Conservation (phyloP, 805 yeast genomes). For the Candida sphagnicola region DNA sequence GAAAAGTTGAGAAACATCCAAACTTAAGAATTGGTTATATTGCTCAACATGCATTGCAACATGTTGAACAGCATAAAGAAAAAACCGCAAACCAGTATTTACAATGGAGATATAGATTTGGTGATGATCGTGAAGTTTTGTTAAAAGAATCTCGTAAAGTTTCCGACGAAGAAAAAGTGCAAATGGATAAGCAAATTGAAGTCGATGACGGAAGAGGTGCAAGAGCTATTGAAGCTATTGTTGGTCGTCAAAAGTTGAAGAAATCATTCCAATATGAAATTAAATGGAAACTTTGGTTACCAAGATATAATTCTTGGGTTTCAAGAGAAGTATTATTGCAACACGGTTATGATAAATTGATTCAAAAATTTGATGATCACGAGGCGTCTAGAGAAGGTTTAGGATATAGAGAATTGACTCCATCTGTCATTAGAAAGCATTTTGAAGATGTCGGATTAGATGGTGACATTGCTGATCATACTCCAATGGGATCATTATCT, state of each 20-base stretch:
- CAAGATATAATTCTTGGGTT: constrained; percentile 92
- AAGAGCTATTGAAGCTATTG: constrained; percentile 87
- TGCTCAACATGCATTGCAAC: constrained; percentile 98
- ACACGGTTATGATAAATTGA: constrained; percentile 45
- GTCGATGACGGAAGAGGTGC: constrained; percentile 85
- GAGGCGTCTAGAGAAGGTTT: constrained; percentile 48
- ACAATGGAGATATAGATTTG: constrained; percentile 97
- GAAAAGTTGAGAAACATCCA: constrained; percentile 96
- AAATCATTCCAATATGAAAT: constrained; percentile 95
- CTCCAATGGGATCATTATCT: constrained; percentile 92
- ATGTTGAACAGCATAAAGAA: constrained; percentile 95
- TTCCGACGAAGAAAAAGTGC: constrained; percentile 66
- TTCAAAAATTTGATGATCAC: constrained; percentile 44
- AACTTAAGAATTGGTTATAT: constrained; percentile 96
- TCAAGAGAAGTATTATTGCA: constrained; percentile 77
- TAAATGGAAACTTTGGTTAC: constrained; percentile 84
- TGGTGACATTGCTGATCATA: constrained; percentile 97
- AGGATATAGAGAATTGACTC: constrained; percentile 56
- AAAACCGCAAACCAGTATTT: constrained; percentile 96
- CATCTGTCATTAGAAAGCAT: constrained; percentile 91
- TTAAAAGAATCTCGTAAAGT: constrained; percentile 90
- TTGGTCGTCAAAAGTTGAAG: constrained; percentile 95
- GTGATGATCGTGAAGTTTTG: constrained; percentile 96
- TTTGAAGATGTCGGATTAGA: constrained; percentile 97
- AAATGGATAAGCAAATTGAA: constrained; percentile 75